Evolutionary conservation across 2,329 filamentous ascomycete genomes (phyloP), one percentile per base, ranked within the genome.

Genomic region (Remersonia thermophila): DNA sequence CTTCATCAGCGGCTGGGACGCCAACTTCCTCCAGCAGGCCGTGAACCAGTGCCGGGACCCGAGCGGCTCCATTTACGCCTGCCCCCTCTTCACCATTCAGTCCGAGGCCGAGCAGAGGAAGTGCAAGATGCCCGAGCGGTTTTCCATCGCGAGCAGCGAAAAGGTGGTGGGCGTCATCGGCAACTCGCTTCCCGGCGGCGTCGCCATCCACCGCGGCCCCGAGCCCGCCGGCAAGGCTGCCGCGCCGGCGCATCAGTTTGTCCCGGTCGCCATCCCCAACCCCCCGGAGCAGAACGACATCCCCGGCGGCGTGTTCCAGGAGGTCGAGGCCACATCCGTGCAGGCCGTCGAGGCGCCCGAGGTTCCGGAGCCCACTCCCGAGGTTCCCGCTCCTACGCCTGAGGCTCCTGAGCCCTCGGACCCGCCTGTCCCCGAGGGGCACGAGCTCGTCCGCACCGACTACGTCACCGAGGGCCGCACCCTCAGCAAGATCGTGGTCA

Each of bases 1-100:
- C 53, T 87, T 89, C 59, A 77, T 86, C 50, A 77, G 70, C 53
- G 84, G 82, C 18, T 93, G 84, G 84, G 71, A 86, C 2, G 51
- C 61, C 7, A 61, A 65, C 3, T 76, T 84, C 57, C 68, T 91
- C 26, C 75, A 86, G 56, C 35, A 68, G 5, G 84, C 83, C n/a
- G 66, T 87, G 43, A 57, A 86, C 32, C 70, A 65, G 7, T 94
- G 87, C 69, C 89, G 79, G 35, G 81, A 76, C 57, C 52, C 51
- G 0, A 77, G 73, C 8, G 87, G 87, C 25, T 51, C 64, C 29
- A 74, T 93, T 31, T 51, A 67, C 30, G 84, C 87, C 56, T 95
- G 87, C 61, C 60, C 72, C 1, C 48, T 91, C 20, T 94, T 95
- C 60, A 62, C 67, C 35, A 63, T 93, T 37, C 76, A 87, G 54